Conservation (phyloP, 768 basidiomycete species). For the Termitomyces sp. region DNA sequence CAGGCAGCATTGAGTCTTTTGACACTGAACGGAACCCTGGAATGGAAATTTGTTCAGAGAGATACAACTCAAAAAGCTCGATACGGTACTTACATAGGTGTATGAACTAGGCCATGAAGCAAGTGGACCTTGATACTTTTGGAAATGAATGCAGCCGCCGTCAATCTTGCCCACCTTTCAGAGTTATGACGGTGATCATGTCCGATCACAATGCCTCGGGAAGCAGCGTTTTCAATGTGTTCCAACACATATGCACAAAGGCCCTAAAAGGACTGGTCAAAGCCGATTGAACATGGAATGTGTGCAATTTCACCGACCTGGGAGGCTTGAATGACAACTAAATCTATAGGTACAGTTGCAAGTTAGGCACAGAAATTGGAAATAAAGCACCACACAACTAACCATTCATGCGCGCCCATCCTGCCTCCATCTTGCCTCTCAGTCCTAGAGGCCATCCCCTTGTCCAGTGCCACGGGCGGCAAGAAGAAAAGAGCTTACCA, state of each 20-base stretch:
- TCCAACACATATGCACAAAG: slow-evolving; percentile 67
- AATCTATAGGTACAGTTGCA: slow-evolving; percentile 32
- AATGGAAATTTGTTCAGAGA: neutral
- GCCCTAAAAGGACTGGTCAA: slow-evolving; percentile 42
- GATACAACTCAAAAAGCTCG: neutral
- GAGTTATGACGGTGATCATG: slow-evolving; percentile 86
- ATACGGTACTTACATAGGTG: slow-evolving; percentile 56
- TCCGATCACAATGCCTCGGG: slow-evolving; percentile 75
- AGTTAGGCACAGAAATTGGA: neutral
- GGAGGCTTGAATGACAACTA: slow-evolving; percentile 78
- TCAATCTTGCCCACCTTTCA: slow-evolving; percentile 70
- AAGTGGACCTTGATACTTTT: slow-evolving; percentile 68
- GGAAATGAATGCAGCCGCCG: slow-evolving; percentile 65
- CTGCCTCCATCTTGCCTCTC: slow-evolving; percentile 81
- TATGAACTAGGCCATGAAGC: slow-evolving; percentile 69
- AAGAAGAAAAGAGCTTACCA: slow-evolving; percentile 36
- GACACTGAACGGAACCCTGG: slow-evolving; percentile 78
- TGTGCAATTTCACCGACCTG: slow-evolving; percentile 42
- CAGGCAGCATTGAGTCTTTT: slow-evolving; percentile 65
- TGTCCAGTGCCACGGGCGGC: neutral
- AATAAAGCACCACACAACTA: neutral
- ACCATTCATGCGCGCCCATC: slow-evolving; percentile 90
- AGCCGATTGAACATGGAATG: neutral
- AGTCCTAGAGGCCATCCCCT: slow-evolving; percentile 53
- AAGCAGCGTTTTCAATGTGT: slow-evolving; percentile 46